Conservation (phyloP, 495 filamentous ascomycete genomes). For the Penicillium angulare region DNA sequence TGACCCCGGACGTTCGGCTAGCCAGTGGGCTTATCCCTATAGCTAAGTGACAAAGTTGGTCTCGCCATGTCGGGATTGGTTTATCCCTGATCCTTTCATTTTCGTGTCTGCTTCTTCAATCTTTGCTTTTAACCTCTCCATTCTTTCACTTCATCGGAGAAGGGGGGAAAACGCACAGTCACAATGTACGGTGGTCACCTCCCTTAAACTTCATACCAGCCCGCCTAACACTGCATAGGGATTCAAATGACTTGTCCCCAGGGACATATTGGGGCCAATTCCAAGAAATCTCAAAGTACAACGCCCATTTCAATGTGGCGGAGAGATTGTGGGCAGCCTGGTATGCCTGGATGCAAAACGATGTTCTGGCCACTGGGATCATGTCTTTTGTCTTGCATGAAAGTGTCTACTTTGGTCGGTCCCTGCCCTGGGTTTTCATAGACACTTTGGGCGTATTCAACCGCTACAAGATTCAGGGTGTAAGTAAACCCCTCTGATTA, state of each 20-base stretch:
- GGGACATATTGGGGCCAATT: constrained; percentile 77
- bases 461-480: constrained; percentile 90
- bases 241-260: constrained; percentile 53
- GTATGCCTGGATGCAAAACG: constrained; percentile 98
- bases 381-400: constrained; percentile 97
- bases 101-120: not conserved
- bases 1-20: not conserved
- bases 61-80: not conserved
- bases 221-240: constrained; percentile 34
- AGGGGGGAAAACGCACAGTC: not conserved
- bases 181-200: not conserved
- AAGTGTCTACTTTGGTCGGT: constrained; percentile 87
- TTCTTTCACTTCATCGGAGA: not conserved
- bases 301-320: constrained; percentile 78
- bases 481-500: constrained; percentile 41
- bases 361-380: constrained; percentile 91
- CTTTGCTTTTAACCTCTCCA: not conserved
- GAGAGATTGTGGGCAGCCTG: constrained; percentile 90
- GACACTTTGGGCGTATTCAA: constrained; percentile 83
- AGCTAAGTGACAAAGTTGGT: not conserved
- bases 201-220: not conserved
- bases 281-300: constrained; percentile 82
- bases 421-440: constrained; percentile 91
- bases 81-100: not conserved
- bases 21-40: not conserved